Evolutionary conservation across 345 rosid species (phyloP), one percentile per base, ranked within the genome.

Genomic region (Mangifera indica): DNA sequence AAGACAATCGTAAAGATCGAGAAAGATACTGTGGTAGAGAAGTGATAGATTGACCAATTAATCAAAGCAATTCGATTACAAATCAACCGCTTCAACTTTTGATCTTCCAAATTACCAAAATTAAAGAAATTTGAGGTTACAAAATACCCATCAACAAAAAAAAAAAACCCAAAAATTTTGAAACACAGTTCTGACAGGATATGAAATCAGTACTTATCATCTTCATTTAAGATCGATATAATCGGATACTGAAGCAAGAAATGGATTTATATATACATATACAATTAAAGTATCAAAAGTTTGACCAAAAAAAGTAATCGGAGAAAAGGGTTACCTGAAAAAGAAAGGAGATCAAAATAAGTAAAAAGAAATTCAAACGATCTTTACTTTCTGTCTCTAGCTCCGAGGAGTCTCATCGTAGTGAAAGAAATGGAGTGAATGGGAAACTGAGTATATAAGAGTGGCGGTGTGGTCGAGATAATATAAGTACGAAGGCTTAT

Each of bases 1-100:
- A 62, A 53, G 53, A 53, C 44, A 62, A 53, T 37, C 42, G n/a
- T 18, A n/a, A 10, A 21, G 51, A 60, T 71, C 49, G 26, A 72
- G 25, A 24, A 4, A 72, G 24, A 10, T 34, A 9, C 29, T 12
- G 21, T n/a, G 34, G 1, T 25, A 13, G 29, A 40, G 22, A 56
- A n/a, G 2, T 15, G 3, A 22, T 10, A 25, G 17, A n/a, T 53
- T 4, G 49, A 37, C 53, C 11, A 21, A 62, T 62, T 18, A 40
- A 68, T 13, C 11, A 21, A 68, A 58, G 17, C 29, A 37, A 22
- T 65, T 48, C 21, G 42, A 37, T 40, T 6, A 5, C 42, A 14
- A 32, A 29, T 58, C 37, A 25, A 26, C 7, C 18, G 37, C 13
- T 13, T 58, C 17, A 25, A 34, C 9, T 40, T 4, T 18, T 12